Base-by-base conservation (phyloP, 2,329 filamentous ascomycete genomes). In the Pseudogymnoascus sp. region DNA sequence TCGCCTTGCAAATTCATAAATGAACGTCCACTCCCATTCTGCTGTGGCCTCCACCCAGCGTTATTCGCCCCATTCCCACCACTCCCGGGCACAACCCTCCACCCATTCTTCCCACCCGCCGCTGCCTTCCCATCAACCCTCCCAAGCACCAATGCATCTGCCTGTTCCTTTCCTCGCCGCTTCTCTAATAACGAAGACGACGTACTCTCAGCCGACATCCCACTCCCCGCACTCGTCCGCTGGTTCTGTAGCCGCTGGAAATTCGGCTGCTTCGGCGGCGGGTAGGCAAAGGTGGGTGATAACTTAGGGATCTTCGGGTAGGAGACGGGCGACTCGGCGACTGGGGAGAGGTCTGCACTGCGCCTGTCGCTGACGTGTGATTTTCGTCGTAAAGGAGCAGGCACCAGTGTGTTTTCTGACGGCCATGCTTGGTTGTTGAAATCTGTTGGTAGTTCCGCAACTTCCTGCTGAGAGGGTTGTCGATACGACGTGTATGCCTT, bases 1-100 rank as follows among this genome's bases (percentile, higher is more conserved):
- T 53, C 44, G 44, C 44, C 44, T 23, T 53, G 44, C 23, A 53
- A 53, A 53, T 53, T 53, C 44, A 53, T 53, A 31, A 53, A 53
- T 17, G 44, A 29, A 31, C 44, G 44, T 31, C 26, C 23, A 53
- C 26, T 53, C 7, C 44, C 44, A 53, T 53, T 53, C 44, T 53
- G 44, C n/a, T 53, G 44, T 17, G 21, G 13, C 42, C 21, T 46
- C 42, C 42, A 46, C 13, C 42, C 42, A 46, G 21, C 42, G 7
- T 15, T 23, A 21, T 53, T 29, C n/a, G 23, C 44, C 7, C 23
- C 44, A 21, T 53, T 29, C n/a, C 44, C 44, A 17, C 15, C 44
- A 17, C 44, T 29, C 13, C 7, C 44, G 3, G 44, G 44, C 23
- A 53, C 44, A 17, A 53, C 44, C 23, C 44, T 53, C 44, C 44